Evolutionary conservation across 2,329 filamentous ascomycete species (phyloP).

Genomic region (Alternaria ethzedia): DNA sequence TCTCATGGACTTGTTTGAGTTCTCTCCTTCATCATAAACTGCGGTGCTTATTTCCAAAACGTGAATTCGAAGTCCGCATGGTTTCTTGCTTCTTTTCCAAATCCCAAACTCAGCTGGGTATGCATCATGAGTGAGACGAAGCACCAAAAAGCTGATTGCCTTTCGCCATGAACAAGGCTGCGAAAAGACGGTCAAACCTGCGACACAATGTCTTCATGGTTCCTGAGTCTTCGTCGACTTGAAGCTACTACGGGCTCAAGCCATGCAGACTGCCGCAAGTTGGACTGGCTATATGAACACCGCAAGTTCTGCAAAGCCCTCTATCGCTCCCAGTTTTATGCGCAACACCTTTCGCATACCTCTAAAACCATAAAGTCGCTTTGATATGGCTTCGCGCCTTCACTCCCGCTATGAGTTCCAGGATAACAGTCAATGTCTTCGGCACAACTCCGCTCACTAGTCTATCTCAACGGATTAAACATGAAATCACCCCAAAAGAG

Average conservation of each 20-base stretch:
- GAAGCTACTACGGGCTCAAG: not conserved
- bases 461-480: not conserved
- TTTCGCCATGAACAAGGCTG: not conserved
- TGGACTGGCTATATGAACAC: not conserved
- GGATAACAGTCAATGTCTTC: not conserved
- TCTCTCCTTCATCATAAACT: not conserved
- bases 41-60: too few species aligned
- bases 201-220: rapidly evolving
- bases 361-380: rapidly evolving
- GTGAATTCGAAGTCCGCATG: too few species aligned
- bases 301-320: not conserved
- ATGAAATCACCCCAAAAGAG: not conserved
- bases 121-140: not conserved
- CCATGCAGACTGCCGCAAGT: not conserved
- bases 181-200: not conserved
- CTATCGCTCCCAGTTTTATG: not conserved
- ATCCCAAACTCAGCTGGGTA: too few species aligned
- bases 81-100: too few species aligned
- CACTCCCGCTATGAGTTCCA: not conserved
- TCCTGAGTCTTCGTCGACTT: not conserved
- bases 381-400: not conserved
- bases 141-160: not conserved
- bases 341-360: not conserved
- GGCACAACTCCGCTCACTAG: not conserved
- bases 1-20: not conserved